These are phyloP conservation scores for Backusella luteola DNA, from an alignment of 192 early-diverging fungal species.

Conservation along the genomic window DNA sequence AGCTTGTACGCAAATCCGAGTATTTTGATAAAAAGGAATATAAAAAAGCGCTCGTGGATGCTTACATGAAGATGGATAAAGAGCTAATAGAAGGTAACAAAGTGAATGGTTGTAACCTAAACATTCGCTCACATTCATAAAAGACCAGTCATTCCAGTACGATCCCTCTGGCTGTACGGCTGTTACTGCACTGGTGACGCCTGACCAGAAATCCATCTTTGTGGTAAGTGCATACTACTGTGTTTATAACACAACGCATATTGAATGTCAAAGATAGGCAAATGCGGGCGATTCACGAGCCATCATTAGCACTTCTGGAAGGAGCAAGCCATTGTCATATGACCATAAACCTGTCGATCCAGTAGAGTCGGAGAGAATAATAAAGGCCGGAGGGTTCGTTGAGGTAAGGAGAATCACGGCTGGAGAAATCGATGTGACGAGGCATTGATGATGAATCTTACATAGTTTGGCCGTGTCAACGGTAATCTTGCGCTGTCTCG, in stretches of 20 bases:
- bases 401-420: slow-evolving; percentile 38
- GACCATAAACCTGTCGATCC: slow-evolving; percentile 97
- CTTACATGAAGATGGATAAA: slow-evolving; percentile 79
- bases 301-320: slow-evolving; percentile 79
- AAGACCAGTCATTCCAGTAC: slow-evolving; percentile 71
- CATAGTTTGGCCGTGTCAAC: slow-evolving; percentile 90
- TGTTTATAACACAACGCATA: not conserved
- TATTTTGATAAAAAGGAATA: slow-evolving; percentile 70
- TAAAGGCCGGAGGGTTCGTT: slow-evolving; percentile 92
- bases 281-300: slow-evolving; percentile 98
- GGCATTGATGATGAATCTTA: too few species aligned
- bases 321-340: slow-evolving; percentile 72
- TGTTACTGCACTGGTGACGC: slow-evolving; percentile 81
- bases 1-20: slow-evolving; percentile 62
- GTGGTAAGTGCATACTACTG: slow-evolving; percentile 48
- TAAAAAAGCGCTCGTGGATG: slow-evolving; percentile 76
- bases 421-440: too few species aligned
- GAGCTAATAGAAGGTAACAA: slow-evolving; percentile 72
- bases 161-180: slow-evolving; percentile 98
- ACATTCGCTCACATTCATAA: slow-evolving; percentile 48
- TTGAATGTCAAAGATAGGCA: slow-evolving; percentile 37
- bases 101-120: not conserved
- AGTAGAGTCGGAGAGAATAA: slow-evolving; percentile 83
- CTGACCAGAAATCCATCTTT: slow-evolving; percentile 69
- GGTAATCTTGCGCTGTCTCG: slow-evolving; percentile 98